These are phyloP conservation scores for Aristolochia fimbriata DNA, from an alignment of 164 flowering plant species.

Conservation along the genomic window DNA sequence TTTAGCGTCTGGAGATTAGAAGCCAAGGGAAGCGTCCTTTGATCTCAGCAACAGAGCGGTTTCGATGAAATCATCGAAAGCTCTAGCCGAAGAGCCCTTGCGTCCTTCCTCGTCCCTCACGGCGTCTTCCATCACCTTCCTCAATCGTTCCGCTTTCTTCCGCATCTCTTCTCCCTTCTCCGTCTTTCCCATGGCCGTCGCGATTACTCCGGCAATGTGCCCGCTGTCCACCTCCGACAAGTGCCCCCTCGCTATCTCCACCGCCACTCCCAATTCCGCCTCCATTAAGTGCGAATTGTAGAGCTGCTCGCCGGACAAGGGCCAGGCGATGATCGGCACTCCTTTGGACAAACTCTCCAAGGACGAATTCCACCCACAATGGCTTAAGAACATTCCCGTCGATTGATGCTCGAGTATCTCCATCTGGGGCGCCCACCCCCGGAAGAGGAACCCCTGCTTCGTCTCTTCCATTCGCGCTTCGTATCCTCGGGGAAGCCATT, in stretches of 20 bases:
- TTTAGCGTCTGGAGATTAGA: too few species aligned
- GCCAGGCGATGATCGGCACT: conserved; percentile 16
- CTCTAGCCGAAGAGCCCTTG: conserved; percentile 3
- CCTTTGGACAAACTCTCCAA: conserved; percentile 15
- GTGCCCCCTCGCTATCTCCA: conserved; percentile 12
- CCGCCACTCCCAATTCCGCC: conserved; percentile 15
- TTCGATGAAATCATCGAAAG: conserved; percentile 6
- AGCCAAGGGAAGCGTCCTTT: too few species aligned
- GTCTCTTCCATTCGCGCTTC: conserved; percentile 6
- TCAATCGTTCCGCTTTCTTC: neutral
- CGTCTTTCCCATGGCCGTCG: conserved; percentile 4
- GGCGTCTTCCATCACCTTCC: conserved; percentile 1
- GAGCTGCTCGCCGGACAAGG: conserved; percentile 12
- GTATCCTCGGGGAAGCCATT: conserved; percentile 26
- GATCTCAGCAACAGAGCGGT: neutral
- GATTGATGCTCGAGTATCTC: conserved; percentile 9
- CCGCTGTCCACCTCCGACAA: neutral
- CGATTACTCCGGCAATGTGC: conserved; percentile 2
- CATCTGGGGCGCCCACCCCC: conserved; percentile 20
- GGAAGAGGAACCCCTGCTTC: conserved; percentile 19
- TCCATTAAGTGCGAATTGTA: conserved; percentile 10
- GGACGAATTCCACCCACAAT: conserved; percentile 15
- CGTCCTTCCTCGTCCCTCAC: neutral
- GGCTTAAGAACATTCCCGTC: conserved; percentile 13
- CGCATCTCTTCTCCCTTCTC: conserved; percentile 10